Percentiles rank a stretch among this genome's conserved stretches.
Conservation (phyloP, 805 yeast genomes). For the Cyberlindnera mycetangii region DNA sequence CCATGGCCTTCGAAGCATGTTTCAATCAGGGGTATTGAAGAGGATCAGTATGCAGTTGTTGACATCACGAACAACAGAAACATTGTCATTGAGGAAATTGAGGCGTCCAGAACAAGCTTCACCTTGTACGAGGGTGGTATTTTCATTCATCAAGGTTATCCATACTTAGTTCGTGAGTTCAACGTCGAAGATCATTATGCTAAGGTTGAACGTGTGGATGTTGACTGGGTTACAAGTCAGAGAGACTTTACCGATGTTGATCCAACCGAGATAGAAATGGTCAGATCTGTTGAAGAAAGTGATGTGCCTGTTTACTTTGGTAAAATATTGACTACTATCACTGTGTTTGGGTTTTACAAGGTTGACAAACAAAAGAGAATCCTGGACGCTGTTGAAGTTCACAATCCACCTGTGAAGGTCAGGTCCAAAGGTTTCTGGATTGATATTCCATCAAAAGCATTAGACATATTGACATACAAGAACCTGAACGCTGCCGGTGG, state of each 20-base stretch:
- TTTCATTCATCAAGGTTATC: slow-evolving; percentile 88
- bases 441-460: slow-evolving; percentile 68
- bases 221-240: slow-evolving; percentile 91
- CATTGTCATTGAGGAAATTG: slow-evolving; percentile 82
- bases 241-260: slow-evolving; percentile 93
- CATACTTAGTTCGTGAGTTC: slow-evolving; percentile 83
- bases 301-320: slow-evolving; percentile 74
- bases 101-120: slow-evolving; percentile 83
- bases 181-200: slow-evolving; percentile 78
- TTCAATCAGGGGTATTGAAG: slow-evolving; percentile 79
- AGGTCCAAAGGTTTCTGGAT: slow-evolving; percentile 88
- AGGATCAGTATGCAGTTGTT: slow-evolving; percentile 81
- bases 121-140: slow-evolving; percentile 92
- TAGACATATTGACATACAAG: slow-evolving; percentile 56
- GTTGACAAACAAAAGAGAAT: slow-evolving; percentile 72
- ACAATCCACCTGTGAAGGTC: slow-evolving; percentile 74
- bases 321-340: slow-evolving; percentile 61
- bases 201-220: slow-evolving; percentile 81
- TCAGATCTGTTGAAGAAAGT: slow-evolving; percentile 50
- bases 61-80: slow-evolving; percentile 79
- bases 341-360: slow-evolving; percentile 92
- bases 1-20: slow-evolving; percentile 84
- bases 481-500: slow-evolving; percentile 77
- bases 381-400: slow-evolving; percentile 91
- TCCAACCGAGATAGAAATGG: slow-evolving; percentile 67